Conservation (phyloP, 441 rosid species). For the Gossypium aridum region DNA sequence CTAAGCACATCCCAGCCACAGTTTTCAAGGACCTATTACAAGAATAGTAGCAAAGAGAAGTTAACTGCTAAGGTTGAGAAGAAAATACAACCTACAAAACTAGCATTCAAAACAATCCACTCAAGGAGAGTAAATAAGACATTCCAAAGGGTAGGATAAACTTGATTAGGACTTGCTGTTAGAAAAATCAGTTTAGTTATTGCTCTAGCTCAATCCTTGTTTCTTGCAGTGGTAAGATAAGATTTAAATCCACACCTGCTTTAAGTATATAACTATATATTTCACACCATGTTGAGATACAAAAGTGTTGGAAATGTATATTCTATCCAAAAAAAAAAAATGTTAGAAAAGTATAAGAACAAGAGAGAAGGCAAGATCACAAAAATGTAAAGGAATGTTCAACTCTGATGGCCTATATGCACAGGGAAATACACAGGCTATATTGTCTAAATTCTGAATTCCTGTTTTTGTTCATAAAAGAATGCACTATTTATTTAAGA, state of each 20-base stretch:
- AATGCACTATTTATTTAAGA: neutral
- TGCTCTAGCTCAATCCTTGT: neutral
- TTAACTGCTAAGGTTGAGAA: neutral
- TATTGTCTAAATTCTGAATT: neutral
- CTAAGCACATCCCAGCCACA: conserved; percentile 79
- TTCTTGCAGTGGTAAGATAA: neutral
- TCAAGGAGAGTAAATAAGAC: neutral
- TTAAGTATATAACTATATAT: neutral
- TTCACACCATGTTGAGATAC: neutral
- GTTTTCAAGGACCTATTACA: conserved; percentile 52
- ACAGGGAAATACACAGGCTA: neutral
- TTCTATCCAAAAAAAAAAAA: neutral
- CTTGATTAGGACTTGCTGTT: neutral
- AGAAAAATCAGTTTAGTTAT: neutral
- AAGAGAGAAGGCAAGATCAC: neutral
- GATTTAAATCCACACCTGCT: neutral
- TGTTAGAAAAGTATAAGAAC: neutral
- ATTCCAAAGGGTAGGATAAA: neutral
- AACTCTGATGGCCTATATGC: neutral
- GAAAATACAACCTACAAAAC: neutral
- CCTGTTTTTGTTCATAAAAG: neutral
- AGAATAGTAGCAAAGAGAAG: neutral
- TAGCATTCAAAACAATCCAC: neutral
- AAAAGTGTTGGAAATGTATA: neutral
- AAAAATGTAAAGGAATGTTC: neutral